phyloP scores from a whole-genome alignment of 495 filamentous ascomycete species.

The Lichenothelia convexa region DNA sequence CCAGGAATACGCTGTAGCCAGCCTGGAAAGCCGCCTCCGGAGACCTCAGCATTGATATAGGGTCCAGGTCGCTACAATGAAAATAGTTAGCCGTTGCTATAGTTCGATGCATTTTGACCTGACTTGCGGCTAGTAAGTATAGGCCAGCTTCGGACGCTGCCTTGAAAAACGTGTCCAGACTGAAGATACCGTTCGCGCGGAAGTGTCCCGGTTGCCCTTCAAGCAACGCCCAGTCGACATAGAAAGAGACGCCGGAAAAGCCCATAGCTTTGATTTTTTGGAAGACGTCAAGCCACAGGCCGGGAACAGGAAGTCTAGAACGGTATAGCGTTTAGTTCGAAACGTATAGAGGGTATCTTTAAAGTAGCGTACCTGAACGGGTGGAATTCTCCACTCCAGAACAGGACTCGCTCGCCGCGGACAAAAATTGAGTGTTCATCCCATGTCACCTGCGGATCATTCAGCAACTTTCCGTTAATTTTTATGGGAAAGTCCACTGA shows the following conservation, averaged over 20 bases:
- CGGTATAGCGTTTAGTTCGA: too few relatives aligned
- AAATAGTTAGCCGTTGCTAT: too few relatives aligned
- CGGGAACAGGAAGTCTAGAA: conserved; percentile 56
- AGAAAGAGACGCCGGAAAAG: conserved; percentile 60
- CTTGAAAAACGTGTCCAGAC: conserved; percentile 50
- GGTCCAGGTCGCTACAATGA: conserved; percentile 49
- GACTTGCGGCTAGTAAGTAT: conserved; percentile 57
- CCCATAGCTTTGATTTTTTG: conserved; percentile 65
- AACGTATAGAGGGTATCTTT: too few relatives aligned
- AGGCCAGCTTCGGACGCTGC: conserved; percentile 50
- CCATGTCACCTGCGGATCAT: conserved; percentile 48
- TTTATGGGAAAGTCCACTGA: too few relatives aligned
- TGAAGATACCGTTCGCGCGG: conserved; percentile 49
- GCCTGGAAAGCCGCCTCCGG: conserved; percentile 44
- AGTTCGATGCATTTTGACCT: too few relatives aligned
- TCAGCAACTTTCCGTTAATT: too few relatives aligned
- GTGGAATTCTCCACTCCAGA: conserved; percentile 60
- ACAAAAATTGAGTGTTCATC: conserved; percentile 59
- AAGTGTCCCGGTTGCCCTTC: conserved; percentile 57
- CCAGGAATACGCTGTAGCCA: conserved; percentile 48
- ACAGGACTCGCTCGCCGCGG: conserved; percentile 48
- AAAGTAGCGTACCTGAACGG: too few relatives aligned
- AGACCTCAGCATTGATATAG: conserved; percentile 49
- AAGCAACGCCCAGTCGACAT: conserved; percentile 58
- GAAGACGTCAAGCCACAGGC: conserved; percentile 56